A percentile compares a stretch with the other conserved stretches of the same genome.
These are phyloP conservation scores for Xylariaceae sp. DNA, from an alignment of 2,329 filamentous ascomycete genomes.

Conservation along the genomic window DNA sequence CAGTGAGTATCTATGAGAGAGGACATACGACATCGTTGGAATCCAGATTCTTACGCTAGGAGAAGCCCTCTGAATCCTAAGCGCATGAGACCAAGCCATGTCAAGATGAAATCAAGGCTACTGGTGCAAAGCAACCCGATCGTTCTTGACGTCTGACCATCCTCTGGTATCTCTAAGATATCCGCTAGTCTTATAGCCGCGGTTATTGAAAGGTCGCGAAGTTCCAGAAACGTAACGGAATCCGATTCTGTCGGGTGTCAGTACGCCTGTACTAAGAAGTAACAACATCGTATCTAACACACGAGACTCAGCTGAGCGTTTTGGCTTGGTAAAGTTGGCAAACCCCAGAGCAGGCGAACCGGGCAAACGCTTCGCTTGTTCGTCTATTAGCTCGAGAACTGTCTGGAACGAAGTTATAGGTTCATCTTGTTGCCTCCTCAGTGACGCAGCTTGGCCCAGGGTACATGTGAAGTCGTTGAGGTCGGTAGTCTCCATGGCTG, in stretches of 20 bases:
- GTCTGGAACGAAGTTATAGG: slow-evolving; percentile 39
- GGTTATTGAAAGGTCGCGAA: neutral
- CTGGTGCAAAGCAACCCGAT: slow-evolving; percentile 56
- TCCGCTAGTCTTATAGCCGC: neutral
- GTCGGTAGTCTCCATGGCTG: slow-evolving; percentile 13
- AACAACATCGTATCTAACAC: too few species aligned
- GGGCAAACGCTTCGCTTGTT: slow-evolving; percentile 40
- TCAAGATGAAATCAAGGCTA: slow-evolving; percentile 55
- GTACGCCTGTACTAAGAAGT: neutral
- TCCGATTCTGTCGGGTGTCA: neutral
- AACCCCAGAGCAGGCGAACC: slow-evolving; percentile 50
- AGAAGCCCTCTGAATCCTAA: slow-evolving; percentile 55
- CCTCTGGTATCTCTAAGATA: too few species aligned
- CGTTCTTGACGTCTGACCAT: slow-evolving; percentile 19
- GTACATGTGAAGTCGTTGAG: slow-evolving; percentile 61
- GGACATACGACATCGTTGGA: neutral
- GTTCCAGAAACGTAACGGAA: neutral
- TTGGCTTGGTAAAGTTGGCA: slow-evolving; percentile 27
- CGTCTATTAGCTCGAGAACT: slow-evolving; percentile 49
- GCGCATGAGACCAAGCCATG: slow-evolving; percentile 58
- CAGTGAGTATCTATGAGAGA: neutral
- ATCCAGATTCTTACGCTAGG: slow-evolving; percentile 43
- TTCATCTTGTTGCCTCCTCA: slow-evolving; percentile 26
- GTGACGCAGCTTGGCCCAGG: slow-evolving; percentile 50
- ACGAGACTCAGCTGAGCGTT: neutral